phyloP scores from a whole-genome alignment of 116 monocot genomes.

The Iris pallida region DNA sequence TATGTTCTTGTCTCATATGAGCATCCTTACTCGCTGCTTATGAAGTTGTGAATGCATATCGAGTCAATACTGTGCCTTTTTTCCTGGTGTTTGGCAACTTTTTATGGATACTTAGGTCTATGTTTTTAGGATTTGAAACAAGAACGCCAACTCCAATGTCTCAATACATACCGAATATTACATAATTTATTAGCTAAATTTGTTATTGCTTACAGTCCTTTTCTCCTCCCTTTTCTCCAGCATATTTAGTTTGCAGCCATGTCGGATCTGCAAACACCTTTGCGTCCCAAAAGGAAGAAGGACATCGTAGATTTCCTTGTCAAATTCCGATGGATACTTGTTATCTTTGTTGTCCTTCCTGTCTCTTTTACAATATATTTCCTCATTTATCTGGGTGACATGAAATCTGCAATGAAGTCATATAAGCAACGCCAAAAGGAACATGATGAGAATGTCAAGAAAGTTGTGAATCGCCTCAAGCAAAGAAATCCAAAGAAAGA shows the following conservation, averaged over 20 bases:
- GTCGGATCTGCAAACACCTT: constrained; percentile 29
- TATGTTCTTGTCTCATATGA: no score
- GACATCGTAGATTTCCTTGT: constrained; percentile 51
- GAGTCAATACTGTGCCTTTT: no score
- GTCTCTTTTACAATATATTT: constrained; percentile 45
- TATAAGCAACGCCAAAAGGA: constrained; percentile 45
- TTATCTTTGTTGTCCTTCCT: constrained; percentile 65
- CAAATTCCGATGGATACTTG: constrained; percentile 57
- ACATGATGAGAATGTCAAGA: constrained; percentile 56
- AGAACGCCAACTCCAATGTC: no score
- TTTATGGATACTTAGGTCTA: no score
- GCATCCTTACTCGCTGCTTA: no score
- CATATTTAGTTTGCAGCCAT: constrained; percentile 13
- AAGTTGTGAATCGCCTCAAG: constrained; percentile 57
- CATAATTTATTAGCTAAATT: no score
- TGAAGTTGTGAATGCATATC: no score
- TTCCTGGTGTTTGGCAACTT: no score
- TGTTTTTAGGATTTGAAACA: no score
- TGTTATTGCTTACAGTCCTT: no score
- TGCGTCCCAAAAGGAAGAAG: constrained; percentile 63
- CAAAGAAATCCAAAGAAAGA: constrained; percentile 51
- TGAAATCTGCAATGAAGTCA: constrained; percentile 45
- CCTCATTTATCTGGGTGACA: constrained; percentile 44
- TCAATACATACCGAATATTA: no score
- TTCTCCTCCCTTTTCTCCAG: constrained; percentile 5